Percentiles rank a stretch among this genome's conserved stretches.
These are phyloP conservation scores for Phaeoacremonium minimum DNA, from an alignment of 2,329 filamentous ascomycete genomes.

Conservation along the genomic window DNA sequence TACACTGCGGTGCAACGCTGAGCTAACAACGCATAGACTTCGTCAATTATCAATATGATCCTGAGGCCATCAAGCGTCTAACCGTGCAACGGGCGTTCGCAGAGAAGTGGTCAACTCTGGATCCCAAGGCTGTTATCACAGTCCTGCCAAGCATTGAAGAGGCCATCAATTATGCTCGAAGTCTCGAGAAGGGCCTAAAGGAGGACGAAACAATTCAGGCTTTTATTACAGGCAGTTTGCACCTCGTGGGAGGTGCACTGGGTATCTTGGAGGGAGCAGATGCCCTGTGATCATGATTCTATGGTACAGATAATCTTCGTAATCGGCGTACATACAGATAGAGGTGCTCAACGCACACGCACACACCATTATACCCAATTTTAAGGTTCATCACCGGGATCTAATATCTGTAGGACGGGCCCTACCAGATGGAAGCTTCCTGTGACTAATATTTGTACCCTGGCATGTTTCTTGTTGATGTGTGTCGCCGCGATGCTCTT, in stretches of 20 bases:
- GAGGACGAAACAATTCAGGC: slow-evolving; percentile 32
- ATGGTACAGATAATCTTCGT: no score
- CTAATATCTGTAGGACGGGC: slow-evolving; percentile 25
- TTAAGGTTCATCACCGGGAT: slow-evolving; percentile 14
- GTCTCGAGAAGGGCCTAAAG: slow-evolving; percentile 19
- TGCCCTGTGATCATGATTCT: slow-evolving; percentile 14
- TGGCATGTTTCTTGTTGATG: slow-evolving; percentile 7
- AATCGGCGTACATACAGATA: slow-evolving; percentile 1
- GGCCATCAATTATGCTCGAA: slow-evolving; percentile 43
- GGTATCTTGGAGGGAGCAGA: slow-evolving; percentile 22
- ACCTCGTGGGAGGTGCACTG: slow-evolving; percentile 46
- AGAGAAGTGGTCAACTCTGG: slow-evolving; percentile 43
- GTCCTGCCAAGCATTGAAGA: slow-evolving; percentile 51
- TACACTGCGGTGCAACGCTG: slow-evolving; percentile 1
- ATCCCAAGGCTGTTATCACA: slow-evolving; percentile 38
- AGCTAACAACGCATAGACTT: slow-evolving; percentile 35
- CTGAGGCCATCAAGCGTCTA: slow-evolving; percentile 45
- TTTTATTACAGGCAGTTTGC: slow-evolving; percentile 53
- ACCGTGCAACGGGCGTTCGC: slow-evolving; percentile 50
- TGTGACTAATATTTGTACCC: slow-evolving; percentile 42
- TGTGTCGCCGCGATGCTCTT: slow-evolving; percentile 3
- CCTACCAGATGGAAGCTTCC: slow-evolving; percentile 45
- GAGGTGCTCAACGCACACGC: slow-evolving; percentile 9
- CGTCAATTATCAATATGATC: slow-evolving; percentile 50
- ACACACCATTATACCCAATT: slow-evolving; percentile 10